Conservation (phyloP, 768 basidiomycete genomes). For the Leccinellum rugosiceps region DNA sequence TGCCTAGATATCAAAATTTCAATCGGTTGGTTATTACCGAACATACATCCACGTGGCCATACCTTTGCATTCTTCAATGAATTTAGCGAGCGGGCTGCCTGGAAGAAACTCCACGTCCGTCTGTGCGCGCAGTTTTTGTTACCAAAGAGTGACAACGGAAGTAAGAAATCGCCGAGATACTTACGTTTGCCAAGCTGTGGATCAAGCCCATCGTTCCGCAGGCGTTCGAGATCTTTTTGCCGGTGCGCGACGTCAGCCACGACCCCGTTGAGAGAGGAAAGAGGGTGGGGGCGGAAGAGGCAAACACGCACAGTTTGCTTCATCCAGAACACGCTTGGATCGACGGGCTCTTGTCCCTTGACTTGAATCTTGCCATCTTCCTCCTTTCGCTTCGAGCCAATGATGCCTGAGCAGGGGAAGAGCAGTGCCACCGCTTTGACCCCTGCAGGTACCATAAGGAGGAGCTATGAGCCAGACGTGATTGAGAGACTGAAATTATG, state of each 20-base stretch:
- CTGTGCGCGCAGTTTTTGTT: slow-evolving; percentile 30
- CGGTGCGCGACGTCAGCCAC: neutral
- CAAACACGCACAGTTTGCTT: slow-evolving; percentile 72
- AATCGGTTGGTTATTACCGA: neutral
- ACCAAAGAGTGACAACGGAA: slow-evolving; percentile 3
- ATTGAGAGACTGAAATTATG: neutral
- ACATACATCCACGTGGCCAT: neutral
- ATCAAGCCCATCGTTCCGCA: slow-evolving; percentile 88
- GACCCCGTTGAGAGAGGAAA: neutral
- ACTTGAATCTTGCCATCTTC: slow-evolving; percentile 58
- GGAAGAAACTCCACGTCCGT: slow-evolving; percentile 55
- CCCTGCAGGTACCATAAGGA: slow-evolving; percentile 65
- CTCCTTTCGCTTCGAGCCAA: slow-evolving; percentile 47
- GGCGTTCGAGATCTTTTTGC: slow-evolving; percentile 67
- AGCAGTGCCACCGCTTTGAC: slow-evolving; percentile 83
- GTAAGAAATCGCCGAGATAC: slow-evolving; percentile 19
- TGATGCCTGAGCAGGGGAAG: slow-evolving; percentile 64
- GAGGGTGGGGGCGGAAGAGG: neutral
- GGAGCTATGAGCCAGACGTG: slow-evolving; percentile 43
- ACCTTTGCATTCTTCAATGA: slow-evolving; percentile 66
- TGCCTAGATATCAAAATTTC: slow-evolving; percentile 39
- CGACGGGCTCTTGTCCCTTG: slow-evolving; percentile 46
- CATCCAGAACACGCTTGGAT: slow-evolving; percentile 77
- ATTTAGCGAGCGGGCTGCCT: slow-evolving; percentile 58
- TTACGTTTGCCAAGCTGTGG: slow-evolving; percentile 79